phyloP scores from a whole-genome alignment of 345 rosid genomes.

The Diplotaxis tenuifolia region DNA sequence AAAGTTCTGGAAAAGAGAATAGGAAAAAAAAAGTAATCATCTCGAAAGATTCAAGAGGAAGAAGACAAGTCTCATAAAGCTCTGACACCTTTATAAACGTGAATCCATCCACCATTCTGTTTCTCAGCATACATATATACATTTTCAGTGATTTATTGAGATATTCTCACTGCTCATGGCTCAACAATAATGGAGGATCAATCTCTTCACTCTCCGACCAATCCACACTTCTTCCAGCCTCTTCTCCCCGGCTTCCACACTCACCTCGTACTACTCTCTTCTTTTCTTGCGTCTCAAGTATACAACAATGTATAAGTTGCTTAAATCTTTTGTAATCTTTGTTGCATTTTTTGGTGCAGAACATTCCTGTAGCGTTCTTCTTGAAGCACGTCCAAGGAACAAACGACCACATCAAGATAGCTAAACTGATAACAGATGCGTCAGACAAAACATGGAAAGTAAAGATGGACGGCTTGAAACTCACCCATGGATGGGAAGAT shows the following conservation, averaged over 20 bases:
- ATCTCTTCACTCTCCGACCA: no score
- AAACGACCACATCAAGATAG: background rate
- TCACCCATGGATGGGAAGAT: background rate
- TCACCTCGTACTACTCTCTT: background rate
- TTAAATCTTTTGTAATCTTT: no score
- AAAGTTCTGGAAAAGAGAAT: background rate
- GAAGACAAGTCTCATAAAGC: background rate
- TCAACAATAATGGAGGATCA: background rate
- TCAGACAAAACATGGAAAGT: background rate
- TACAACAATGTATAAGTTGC: background rate
- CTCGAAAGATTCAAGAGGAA: background rate
- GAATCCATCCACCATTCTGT: background rate
- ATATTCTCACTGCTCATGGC: background rate
- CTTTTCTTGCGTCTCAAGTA: background rate
- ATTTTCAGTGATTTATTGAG: background rate
- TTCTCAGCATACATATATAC: background rate
- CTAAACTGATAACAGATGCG: background rate
- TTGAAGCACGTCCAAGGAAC: background rate
- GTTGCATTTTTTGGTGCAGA: background rate
- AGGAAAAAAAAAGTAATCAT: background rate
- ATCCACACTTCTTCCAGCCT: no score
- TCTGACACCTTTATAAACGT: background rate
- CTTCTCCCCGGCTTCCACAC: no score
- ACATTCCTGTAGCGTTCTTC: background rate
- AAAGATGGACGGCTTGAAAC: background rate